These are phyloP conservation scores for Metroxylon sagu DNA, from an alignment of 176 grass and related monocot genomes.

Conservation along the genomic window DNA sequence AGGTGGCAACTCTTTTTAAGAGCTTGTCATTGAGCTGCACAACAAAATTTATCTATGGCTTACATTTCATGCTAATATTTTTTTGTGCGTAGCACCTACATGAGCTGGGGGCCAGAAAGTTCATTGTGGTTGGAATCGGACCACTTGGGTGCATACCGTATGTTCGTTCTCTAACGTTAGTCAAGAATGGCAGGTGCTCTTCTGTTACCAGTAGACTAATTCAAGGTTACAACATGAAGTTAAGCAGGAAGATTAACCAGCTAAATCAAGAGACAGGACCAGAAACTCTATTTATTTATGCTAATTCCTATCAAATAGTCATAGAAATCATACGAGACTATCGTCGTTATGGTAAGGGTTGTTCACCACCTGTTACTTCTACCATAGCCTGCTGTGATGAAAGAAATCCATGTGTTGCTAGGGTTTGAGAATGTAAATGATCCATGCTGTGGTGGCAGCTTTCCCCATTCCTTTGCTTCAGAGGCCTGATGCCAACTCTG, in stretches of 20 bases:
- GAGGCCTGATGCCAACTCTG: slow-evolving; percentile 25
- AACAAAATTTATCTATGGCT: no score
- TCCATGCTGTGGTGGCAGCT: slow-evolving; percentile 86
- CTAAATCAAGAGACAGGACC: slow-evolving; percentile 60
- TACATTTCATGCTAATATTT: background rate
- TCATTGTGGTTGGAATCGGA: slow-evolving; percentile 61
- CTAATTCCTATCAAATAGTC: slow-evolving; percentile 51
- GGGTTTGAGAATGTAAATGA: slow-evolving; percentile 65
- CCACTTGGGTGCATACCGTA: slow-evolving; percentile 82
- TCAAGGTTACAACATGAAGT: slow-evolving; percentile 62
- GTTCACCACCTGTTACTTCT: background rate
- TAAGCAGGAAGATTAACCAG: slow-evolving; percentile 37
- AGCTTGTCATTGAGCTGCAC: no score
- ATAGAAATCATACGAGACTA: slow-evolving; percentile 39
- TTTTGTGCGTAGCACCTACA: slow-evolving; percentile 39
- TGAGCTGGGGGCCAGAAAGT: slow-evolving; percentile 57
- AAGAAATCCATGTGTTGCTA: background rate
- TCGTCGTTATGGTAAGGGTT: slow-evolving; percentile 34
- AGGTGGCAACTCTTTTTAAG: slow-evolving; percentile 26
- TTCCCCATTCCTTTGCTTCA: slow-evolving; percentile 56
- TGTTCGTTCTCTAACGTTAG: slow-evolving; percentile 44
- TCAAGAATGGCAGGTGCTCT: slow-evolving; percentile 42
- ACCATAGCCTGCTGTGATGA: background rate
- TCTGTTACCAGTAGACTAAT: slow-evolving; percentile 33
- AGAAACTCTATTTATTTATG: slow-evolving; percentile 38